phyloP scores from a whole-genome alignment of 495 filamentous ascomycete species.

The Aspergillus ellipticus region DNA sequence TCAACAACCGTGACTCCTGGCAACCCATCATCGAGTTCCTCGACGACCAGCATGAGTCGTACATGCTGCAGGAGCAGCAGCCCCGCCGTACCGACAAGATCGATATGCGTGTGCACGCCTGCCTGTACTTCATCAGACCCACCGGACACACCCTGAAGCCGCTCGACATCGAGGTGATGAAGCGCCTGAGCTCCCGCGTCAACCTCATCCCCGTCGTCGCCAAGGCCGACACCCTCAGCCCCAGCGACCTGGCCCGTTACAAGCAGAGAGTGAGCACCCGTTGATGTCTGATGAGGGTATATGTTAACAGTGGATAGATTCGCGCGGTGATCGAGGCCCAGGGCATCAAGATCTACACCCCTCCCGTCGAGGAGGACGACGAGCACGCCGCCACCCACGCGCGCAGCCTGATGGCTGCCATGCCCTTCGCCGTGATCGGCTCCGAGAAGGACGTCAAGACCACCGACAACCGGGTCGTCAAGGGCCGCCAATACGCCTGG shows the following conservation, averaged over 20 bases:
- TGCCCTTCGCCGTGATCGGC: constrained; percentile 98
- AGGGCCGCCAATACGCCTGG: constrained; percentile 98
- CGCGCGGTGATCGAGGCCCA: constrained; percentile 94
- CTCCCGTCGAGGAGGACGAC: constrained; percentile 95
- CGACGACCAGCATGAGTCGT: constrained; percentile 99
- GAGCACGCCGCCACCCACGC: constrained; percentile 93
- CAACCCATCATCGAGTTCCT: constrained; percentile 99
- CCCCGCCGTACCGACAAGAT: constrained; percentile 97
- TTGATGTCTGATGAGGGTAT: not conserved
- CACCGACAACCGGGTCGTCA: constrained; percentile 88
- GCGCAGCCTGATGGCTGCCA: constrained; percentile 86
- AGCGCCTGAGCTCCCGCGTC: constrained; percentile 92
- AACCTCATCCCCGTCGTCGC: constrained; percentile 98
- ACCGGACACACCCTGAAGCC: constrained; percentile 98
- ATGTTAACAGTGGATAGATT: constrained; percentile 54
- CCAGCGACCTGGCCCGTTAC: constrained; percentile 82
- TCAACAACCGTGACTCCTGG: constrained; percentile 99
- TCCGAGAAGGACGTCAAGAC: constrained; percentile 99
- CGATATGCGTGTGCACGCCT: constrained; percentile 96
- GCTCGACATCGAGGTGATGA: constrained; percentile 99
- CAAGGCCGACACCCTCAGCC: constrained; percentile 96
- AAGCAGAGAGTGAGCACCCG: constrained; percentile 74
- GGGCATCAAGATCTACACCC: constrained; percentile 98
- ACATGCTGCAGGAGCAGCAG: constrained; percentile 99
- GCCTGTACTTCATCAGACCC: constrained; percentile 97